These are phyloP conservation scores for Pleurotus sapidus DNA, from an alignment of 768 basidiomycete species.

Conservation along the genomic window DNA sequence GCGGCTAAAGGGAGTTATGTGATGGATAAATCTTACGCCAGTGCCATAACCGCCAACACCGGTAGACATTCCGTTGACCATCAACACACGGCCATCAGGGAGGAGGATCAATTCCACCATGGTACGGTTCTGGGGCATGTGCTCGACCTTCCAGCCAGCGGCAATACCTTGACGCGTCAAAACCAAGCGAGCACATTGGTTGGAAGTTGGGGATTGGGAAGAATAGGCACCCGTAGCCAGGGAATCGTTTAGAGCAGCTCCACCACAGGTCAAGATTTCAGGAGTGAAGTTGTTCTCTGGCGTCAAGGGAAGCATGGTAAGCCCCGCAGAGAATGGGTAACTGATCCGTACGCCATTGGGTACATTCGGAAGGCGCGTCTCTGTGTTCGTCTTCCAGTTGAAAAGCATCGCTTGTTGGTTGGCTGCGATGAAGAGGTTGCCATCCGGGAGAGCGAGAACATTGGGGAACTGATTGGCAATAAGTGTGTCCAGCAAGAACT, in stretches of 20 bases:
- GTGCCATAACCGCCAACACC: slow-evolving; percentile 37
- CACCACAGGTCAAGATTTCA: slow-evolving; percentile 46
- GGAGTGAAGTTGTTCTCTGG: slow-evolving; percentile 37
- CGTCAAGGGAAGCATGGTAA: slow-evolving; percentile 32
- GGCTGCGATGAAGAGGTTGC: slow-evolving; percentile 37
- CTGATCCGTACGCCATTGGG: slow-evolving; percentile 42
- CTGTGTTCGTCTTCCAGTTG: slow-evolving; percentile 34
- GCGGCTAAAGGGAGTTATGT: no score
- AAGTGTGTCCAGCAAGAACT: slow-evolving; percentile 12
- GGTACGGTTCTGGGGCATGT: slow-evolving; percentile 35
- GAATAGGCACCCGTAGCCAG: slow-evolving; percentile 23
- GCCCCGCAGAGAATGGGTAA: slow-evolving; percentile 35
- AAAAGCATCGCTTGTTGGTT: slow-evolving; percentile 40
- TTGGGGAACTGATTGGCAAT: slow-evolving; percentile 19
- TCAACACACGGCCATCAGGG: slow-evolving; percentile 36
- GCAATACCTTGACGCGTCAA: slow-evolving; percentile 39
- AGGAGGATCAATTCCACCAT: slow-evolving; percentile 36
- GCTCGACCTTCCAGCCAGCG: slow-evolving; percentile 43
- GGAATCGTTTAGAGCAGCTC: slow-evolving; percentile 30
- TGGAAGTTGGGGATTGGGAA: slow-evolving; percentile 37
- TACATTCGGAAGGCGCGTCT: slow-evolving; percentile 35
- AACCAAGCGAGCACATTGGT: slow-evolving; percentile 40
- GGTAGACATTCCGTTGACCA: slow-evolving; percentile 40
- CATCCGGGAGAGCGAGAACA: slow-evolving; percentile 34
- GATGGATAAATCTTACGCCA: slow-evolving; percentile 13